Evolutionary conservation across 2,329 filamentous ascomycete genomes (phyloP), one percentile per base, ranked within the genome.

Genomic region (Plectosphaerella sp.): DNA sequence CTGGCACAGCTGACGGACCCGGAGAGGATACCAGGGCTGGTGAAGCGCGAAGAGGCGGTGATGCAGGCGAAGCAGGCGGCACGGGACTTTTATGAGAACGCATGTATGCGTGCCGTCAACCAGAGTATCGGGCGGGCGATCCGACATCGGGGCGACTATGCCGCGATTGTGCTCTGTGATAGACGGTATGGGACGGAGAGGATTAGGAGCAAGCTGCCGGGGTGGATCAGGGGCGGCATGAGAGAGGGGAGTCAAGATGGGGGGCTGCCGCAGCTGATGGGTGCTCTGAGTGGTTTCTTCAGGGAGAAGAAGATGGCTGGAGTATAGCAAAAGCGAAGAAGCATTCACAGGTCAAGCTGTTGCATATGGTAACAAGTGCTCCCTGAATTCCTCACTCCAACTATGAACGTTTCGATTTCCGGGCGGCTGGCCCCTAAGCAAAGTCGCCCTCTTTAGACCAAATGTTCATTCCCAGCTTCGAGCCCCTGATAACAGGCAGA

Each of bases 81-180:
- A 2, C 75, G 87, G 49, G 89, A 93, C 55, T 96, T 90, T 64
- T 96, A 95, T 64, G 91, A 97, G 67, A 97, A 97, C 65, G 84
- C 90, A 0, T 97, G 92, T 67, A 97, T 99, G 92, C 80, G 94
- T 39, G 91, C 92, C 5, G 94, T 99, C 5, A 99, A 99, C 67
- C 94, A 99, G 73, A 94, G 90, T 64, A 92, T 99, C 59, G 94
- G 94, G 1, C 78, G 94, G 53, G 94, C 91, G 1, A 97, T 99
- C 61, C 78, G 94, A 46, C 94, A 99, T 66, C 81, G 80, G 51
- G 83, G 82, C 22, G 94, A 99, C 70, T 97, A 96, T 70, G 94
- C 94, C 5, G 86, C 88, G 15, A 97, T 99, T 57, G 72, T 97
- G 52, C 79, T 99, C 64, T 74, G 94, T 35, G 94, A 99, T 69